phyloP scores from a whole-genome alignment of 495 filamentous ascomycete genomes.

The Ramalina intermedia region DNA sequence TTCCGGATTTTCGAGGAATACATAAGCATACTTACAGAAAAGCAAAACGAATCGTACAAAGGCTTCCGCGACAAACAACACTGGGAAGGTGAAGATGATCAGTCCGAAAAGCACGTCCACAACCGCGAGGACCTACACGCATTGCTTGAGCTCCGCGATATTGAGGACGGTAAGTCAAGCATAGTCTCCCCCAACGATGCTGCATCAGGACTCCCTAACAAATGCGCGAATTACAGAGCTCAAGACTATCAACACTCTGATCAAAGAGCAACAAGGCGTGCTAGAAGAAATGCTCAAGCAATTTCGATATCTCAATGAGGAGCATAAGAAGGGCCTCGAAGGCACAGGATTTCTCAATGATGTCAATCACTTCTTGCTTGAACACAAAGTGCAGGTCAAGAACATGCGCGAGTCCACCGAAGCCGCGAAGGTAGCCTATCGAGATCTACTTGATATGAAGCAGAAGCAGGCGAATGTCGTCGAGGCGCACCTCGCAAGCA shows the following conservation, averaged over 20 bases:
- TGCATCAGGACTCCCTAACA: no score
- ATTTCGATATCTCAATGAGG: conserved; percentile 18
- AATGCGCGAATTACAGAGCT: conserved; percentile 22
- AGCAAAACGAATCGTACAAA: conserved; percentile 49
- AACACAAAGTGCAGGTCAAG: conserved; percentile 39
- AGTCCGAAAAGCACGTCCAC: conserved; percentile 9
- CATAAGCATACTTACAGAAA: conserved; percentile 50
- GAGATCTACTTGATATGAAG: conserved; percentile 53
- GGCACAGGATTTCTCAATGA: conserved; percentile 35
- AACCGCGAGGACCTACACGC: conserved; percentile 51
- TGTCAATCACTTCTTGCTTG: conserved; percentile 35
- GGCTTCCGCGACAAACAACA: conserved; percentile 33
- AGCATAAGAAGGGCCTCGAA: conserved; percentile 19
- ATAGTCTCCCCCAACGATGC: background rate
- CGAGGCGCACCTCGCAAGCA: conserved; percentile 47
- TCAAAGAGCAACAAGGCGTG: conserved; percentile 38
- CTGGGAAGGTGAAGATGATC: conserved; percentile 6
- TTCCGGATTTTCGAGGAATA: conserved; percentile 56
- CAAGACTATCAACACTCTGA: conserved; percentile 40
- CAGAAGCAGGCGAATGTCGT: conserved; percentile 57
- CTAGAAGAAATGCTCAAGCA: conserved; percentile 36
- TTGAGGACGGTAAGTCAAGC: conserved; percentile 36
- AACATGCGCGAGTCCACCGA: conserved; percentile 43
- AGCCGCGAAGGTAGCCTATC: conserved; percentile 34
- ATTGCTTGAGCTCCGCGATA: conserved; percentile 48